phyloP scores from a whole-genome alignment of 192 early-diverging fungal genomes.

The Umbelopsis sp. region DNA sequence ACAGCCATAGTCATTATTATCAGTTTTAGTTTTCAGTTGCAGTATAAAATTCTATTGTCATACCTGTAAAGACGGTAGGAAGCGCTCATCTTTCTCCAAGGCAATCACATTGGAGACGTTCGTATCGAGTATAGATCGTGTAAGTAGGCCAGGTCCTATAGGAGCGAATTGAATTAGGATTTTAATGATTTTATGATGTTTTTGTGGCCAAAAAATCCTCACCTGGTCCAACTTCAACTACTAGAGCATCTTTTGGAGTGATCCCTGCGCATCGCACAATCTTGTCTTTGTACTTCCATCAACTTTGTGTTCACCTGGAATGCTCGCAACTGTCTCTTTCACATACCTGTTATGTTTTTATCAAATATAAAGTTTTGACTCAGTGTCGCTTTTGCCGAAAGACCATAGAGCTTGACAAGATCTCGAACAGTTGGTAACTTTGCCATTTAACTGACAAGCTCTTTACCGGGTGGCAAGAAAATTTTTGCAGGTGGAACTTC shows the following conservation, averaged over 20 bases:
- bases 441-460: too few relatives aligned
- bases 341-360: conserved; percentile 73
- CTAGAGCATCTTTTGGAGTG: conserved; percentile 56
- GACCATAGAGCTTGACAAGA: conserved; percentile 71
- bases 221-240: conserved; percentile 81
- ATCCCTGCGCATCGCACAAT: conserved; percentile 64
- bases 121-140: conserved; percentile 74
- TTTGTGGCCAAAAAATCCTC: not conserved
- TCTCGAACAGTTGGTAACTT: conserved; percentile 68
- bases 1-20: not conserved
- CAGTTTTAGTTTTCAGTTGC: not conserved
- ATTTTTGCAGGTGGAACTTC: too few relatives aligned
- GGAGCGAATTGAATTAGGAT: not conserved
- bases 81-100: conserved; percentile 75
- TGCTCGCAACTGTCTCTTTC: not conserved
- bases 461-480: too few relatives aligned
- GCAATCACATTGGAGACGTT: conserved; percentile 66
- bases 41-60: not conserved
- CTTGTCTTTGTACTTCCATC: conserved; percentile 49
- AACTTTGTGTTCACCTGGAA: conserved; percentile 3
- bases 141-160: conserved; percentile 72
- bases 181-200: not conserved
- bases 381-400: conserved; percentile 72
- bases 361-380: conserved; percentile 85
- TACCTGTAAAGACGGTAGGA: conserved; percentile 65